phyloP scores from a whole-genome alignment of 2,329 filamentous ascomycete genomes.

The Fusarium tupiense region DNA sequence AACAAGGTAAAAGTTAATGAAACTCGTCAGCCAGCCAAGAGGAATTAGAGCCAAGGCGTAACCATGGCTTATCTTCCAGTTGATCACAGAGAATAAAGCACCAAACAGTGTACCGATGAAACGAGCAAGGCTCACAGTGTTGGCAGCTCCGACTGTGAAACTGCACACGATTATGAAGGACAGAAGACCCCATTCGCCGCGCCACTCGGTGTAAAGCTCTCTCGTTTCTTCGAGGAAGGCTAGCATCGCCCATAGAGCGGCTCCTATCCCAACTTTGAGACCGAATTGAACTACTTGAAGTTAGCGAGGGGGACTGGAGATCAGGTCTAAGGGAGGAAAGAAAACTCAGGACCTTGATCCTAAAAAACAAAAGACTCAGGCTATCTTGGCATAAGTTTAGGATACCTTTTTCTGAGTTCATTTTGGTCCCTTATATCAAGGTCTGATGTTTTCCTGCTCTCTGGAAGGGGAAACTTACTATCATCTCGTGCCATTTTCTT shows the following conservation, averaged over 20 bases:
- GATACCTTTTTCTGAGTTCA: neutral
- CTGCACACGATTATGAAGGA: conserved; percentile 99
- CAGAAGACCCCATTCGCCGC: conserved; percentile 94
- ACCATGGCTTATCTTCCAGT: conserved; percentile 81
- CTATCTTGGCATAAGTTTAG: neutral
- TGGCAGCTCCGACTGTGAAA: conserved; percentile 97
- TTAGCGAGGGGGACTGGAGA: conserved; percentile 27
- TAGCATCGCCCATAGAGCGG: conserved; percentile 86
- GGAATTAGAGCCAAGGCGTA: conserved; percentile 79
- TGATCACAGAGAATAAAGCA: conserved; percentile 76
- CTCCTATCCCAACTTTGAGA: conserved; percentile 91
- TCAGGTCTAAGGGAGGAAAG: neutral
- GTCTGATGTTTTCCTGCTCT: neutral
- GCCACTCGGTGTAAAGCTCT: conserved; percentile 84
- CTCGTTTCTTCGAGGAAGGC: conserved; percentile 83
- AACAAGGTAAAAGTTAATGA: conserved; percentile 90
- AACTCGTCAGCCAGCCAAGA: conserved; percentile 82
- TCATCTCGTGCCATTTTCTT: conserved; percentile 57
- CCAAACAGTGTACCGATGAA: conserved; percentile 89
- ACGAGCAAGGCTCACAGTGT: conserved; percentile 87
- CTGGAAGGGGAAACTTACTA: conserved; percentile 41
- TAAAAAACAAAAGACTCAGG: neutral
- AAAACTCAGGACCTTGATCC: neutral
- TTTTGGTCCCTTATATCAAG: neutral
- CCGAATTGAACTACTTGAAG: conserved; percentile 70